These are phyloP conservation scores for Umbelopsis ramanniana DNA, from an alignment of 192 early-diverging fungal genomes.

Conservation along the genomic window DNA sequence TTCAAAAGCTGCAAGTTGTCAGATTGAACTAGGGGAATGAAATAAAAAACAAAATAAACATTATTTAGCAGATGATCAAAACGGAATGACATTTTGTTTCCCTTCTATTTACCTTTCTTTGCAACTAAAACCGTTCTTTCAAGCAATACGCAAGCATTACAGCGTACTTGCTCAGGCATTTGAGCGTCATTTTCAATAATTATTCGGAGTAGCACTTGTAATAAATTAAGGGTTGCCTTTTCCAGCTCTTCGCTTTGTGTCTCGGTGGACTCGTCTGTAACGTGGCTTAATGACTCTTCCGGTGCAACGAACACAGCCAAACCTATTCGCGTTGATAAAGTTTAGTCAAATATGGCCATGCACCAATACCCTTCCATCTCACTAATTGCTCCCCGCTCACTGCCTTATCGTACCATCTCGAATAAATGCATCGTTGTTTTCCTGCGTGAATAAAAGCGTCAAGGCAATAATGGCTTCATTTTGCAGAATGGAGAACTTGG, in stretches of 20 bases:
- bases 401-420: slow-evolving; percentile 33
- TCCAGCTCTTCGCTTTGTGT: slow-evolving; percentile 29
- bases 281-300: not conserved
- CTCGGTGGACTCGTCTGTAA: slow-evolving; percentile 26
- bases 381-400: not conserved
- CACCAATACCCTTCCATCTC: not conserved
- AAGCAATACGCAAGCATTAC: slow-evolving; percentile 53
- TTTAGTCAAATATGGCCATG: not conserved
- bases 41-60: no score
- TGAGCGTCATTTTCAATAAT: slow-evolving; percentile 43
- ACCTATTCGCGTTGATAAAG: slow-evolving; percentile 5
- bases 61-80: no score
- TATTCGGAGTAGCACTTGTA: slow-evolving; percentile 46
- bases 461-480: slow-evolving; percentile 62
- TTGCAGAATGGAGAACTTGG: slow-evolving; percentile 58
- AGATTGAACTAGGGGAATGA: not conserved
- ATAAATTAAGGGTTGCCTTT: slow-evolving; percentile 32
- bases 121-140: slow-evolving; percentile 43
- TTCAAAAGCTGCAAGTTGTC: not conserved
- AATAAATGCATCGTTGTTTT: slow-evolving; percentile 15
- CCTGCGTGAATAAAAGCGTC: slow-evolving; percentile 50
- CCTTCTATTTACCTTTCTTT: slow-evolving; percentile 22
- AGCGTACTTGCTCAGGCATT: slow-evolving; percentile 52
- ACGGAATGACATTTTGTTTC: not conserved
- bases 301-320: slow-evolving; percentile 19